Evolutionary conservation across 2,329 filamentous ascomycete species (phyloP).

Genomic region (Fusarium staphyleae): DNA sequence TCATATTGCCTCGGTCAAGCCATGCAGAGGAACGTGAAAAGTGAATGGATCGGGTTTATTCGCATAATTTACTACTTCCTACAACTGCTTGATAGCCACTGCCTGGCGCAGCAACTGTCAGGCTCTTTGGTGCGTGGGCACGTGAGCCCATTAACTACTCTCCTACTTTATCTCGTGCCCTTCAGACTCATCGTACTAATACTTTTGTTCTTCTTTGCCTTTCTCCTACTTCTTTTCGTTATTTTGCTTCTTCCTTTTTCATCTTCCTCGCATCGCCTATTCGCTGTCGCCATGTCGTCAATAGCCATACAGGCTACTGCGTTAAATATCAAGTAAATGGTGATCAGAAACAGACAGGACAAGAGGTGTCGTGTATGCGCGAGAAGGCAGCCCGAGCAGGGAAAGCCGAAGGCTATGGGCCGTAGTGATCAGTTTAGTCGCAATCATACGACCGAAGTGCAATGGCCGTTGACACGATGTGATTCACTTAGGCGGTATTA

Average conservation of each 20-base stretch:
- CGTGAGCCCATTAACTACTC: conserved; percentile 12
- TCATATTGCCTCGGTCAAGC: not conserved
- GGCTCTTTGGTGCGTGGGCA: not conserved
- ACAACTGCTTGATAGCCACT: conserved; percentile 11
- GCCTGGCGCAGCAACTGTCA: conserved; percentile 3
- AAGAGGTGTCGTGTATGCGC: conserved; percentile 27
- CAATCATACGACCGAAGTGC: conserved; percentile 21
- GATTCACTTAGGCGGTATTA: conserved; percentile 27
- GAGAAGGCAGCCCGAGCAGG: not conserved
- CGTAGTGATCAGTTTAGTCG: conserved; percentile 2
- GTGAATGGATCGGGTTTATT: conserved; percentile 13
- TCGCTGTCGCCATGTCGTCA: conserved; percentile 1
- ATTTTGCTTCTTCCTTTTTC: not conserved
- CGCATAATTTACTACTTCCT: conserved; percentile 18
- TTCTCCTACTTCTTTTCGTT: not conserved
- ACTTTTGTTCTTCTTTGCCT: not conserved
- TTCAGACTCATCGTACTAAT: conserved; percentile 1
- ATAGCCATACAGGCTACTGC: conserved; percentile 12
- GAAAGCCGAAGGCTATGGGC: conserved; percentile 4
- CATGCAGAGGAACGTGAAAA: not conserved
- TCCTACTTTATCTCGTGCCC: conserved; percentile 7
- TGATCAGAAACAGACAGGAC: conserved; percentile 11
- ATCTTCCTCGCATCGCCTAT: not conserved
- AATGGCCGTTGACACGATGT: conserved; percentile 28
- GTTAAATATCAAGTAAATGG: conserved; percentile 1